These are phyloP conservation scores for Fusarium chlamydosporum DNA, from an alignment of 2,329 filamentous ascomycete genomes.

Conservation along the genomic window DNA sequence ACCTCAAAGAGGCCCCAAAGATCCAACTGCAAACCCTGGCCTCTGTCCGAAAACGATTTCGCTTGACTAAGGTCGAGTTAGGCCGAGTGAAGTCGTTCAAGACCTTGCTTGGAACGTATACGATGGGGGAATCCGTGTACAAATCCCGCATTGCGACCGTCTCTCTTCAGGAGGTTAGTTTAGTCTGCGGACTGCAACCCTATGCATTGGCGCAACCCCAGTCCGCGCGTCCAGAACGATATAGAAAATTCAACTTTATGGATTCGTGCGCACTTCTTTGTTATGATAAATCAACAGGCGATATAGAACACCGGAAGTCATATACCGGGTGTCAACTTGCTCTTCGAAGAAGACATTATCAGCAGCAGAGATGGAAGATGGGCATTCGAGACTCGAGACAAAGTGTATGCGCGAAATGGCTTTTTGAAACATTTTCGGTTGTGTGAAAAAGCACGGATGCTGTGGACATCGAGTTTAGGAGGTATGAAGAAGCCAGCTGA, in stretches of 20 bases:
- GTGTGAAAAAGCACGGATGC: neutral
- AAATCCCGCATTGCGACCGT: neutral
- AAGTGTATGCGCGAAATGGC: neutral
- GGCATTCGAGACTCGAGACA: neutral
- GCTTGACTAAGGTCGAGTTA: neutral
- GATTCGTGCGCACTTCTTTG: neutral
- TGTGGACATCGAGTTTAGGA: neutral
- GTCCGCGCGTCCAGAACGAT: neutral
- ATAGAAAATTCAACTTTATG: neutral
- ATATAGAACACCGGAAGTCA: neutral
- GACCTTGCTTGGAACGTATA: neutral
- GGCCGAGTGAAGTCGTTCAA: neutral
- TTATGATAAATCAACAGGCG: neutral
- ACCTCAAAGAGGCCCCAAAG: conserved; percentile 38
- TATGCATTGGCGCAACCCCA: neutral
- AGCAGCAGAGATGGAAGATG: neutral
- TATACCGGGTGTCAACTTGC: conserved; percentile 11
- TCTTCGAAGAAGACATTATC: conserved; percentile 11
- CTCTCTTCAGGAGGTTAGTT: neutral
- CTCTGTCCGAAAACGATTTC: neutral
- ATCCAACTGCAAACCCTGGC: neutral
- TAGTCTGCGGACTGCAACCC: fast-evolving
- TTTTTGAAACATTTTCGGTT: neutral
- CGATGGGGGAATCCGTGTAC: neutral
- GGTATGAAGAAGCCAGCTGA: too few relatives aligned